These are phyloP conservation scores for Ophiocordyceps australis DNA, from an alignment of 2,329 filamentous ascomycete genomes.

Conservation along the genomic window DNA sequence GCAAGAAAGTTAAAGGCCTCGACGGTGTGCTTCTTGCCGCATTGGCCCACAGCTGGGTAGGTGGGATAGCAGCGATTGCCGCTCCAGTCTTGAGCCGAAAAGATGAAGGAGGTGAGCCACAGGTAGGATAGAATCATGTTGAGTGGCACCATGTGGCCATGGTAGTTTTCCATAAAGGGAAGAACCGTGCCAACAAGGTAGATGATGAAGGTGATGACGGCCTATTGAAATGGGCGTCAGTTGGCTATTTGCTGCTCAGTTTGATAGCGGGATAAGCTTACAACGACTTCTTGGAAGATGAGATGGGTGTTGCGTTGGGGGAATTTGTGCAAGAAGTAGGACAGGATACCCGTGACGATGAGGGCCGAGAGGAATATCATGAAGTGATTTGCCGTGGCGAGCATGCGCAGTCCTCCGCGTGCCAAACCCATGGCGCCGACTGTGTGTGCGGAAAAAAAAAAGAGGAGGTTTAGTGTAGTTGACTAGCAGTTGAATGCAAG, in stretches of 20 bases:
- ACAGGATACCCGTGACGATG: conserved; percentile 8
- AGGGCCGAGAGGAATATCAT: conserved; percentile 6
- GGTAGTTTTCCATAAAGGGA: conserved; percentile 5
- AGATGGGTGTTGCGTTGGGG: conserved; percentile 4
- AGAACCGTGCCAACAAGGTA: conserved; percentile 6
- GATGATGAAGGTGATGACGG: conserved; percentile 6
- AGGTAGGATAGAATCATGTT: conserved; percentile 9
- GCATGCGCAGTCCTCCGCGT: no score
- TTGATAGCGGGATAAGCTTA: no score
- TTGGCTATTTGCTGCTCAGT: no score
- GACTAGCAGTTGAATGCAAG: no score
- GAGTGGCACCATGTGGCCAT: conserved; percentile 6
- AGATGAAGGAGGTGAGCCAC: conserved; percentile 10
- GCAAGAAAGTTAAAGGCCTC: conserved; percentile 8
- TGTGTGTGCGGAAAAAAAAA: no score
- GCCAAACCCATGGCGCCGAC: no score
- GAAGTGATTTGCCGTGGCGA: conserved; percentile 6
- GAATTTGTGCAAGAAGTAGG: conserved; percentile 6
- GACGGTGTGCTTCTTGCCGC: conserved; percentile 6
- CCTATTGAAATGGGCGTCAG: no score
- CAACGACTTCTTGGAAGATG: conserved; percentile 8
- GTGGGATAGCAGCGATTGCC: conserved; percentile 2
- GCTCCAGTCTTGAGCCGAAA: conserved; percentile 7
- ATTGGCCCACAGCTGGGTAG: conserved; percentile 2
- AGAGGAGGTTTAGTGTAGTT: no score